phyloP scores from a whole-genome alignment of 768 basidiomycete genomes.

The Jaapia argillacea region DNA sequence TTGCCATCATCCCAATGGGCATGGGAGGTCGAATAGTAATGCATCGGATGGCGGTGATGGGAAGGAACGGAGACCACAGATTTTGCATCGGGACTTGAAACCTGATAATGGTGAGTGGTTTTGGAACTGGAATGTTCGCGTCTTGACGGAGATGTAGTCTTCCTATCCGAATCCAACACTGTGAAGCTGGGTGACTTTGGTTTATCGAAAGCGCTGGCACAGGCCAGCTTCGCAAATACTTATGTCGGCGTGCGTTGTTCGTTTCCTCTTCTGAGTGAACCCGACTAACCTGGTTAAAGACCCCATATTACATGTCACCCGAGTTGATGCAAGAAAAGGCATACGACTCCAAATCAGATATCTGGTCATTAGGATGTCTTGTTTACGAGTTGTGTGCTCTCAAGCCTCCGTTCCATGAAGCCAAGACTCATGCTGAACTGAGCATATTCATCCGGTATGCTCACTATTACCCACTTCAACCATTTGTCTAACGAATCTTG shows the following conservation, averaged over 20 bases:
- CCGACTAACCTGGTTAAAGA: conserved; percentile 53
- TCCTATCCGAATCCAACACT: conserved; percentile 74
- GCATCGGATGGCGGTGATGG: conserved; percentile 34
- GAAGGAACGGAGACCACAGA: conserved; percentile 55
- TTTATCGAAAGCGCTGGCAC: conserved; percentile 82
- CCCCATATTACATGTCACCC: conserved; percentile 99
- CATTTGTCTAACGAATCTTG: neutral
- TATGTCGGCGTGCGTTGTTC: conserved; percentile 79
- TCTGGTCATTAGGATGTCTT: conserved; percentile 96
- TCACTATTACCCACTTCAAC: neutral
- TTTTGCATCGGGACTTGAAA: conserved; percentile 92
- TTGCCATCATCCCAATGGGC: conserved; percentile 73
- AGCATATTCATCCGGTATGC: conserved; percentile 69
- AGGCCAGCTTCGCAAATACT: conserved; percentile 87
- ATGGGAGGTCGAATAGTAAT: conserved; percentile 36
- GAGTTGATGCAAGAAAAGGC: conserved; percentile 96
- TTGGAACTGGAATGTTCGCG: neutral
- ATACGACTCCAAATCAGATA: conserved; percentile 97
- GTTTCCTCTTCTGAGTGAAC: neutral
- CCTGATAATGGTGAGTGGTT: conserved; percentile 81
- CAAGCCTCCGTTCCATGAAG: conserved; percentile 89
- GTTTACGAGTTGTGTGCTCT: conserved; percentile 94
- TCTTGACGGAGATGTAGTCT: conserved; percentile 42
- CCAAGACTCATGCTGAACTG: conserved; percentile 81
- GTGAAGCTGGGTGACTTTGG: conserved; percentile 98